Base-by-base conservation (phyloP, 1,139 yeast species). In the Saccharomycopsis hybrid region DNA sequence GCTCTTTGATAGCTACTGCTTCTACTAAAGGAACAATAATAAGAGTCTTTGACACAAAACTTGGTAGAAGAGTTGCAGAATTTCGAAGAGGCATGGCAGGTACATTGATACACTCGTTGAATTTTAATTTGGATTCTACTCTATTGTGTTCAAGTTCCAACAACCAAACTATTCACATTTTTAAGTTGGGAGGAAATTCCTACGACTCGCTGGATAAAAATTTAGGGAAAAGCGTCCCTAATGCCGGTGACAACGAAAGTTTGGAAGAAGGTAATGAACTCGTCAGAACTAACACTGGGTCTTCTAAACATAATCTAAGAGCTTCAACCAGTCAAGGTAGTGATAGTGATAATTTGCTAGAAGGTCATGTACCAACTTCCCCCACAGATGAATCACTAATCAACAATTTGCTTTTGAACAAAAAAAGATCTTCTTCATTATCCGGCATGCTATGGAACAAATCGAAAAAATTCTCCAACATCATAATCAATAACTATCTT, bases 1-100 rank as follows among this genome's bases (percentile, higher is more conserved):
- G 81, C 5, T 64, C 65, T 13, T 62, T 74, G 36, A 67, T 84
- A 28, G 87, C 89, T 0, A 80, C 90, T 0, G 85, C 89, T 0
- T 81, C 88, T 0, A 69, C 72, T 1, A 82, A 81, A 56, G 94
- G 94, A 0, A 85, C 94, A 0, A 82, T 85, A 3, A 70, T 85
- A 1, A 65, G 92, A 44, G 80, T 83, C 0, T 72, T 74, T 54
- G 63, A 67, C 38, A 65, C 73, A 0, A 48, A 54, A 40, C 62
- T 59, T 51, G 72, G 65, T 30, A 62, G 55, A 31, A 57, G 68
- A 50, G 64, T 77, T 1, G 70, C 70, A 30, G 85, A 81, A 59
- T 77, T 82, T 55, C 71, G 92, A 57, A 69, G 94, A 49, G 94
- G 94, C 0, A 80, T 84, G 49, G 77, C 84, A 55, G 68, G 75